These are phyloP conservation scores for Sclerotinia spermophila DNA, from an alignment of 2,329 filamentous ascomycete species.

Conservation along the genomic window DNA sequence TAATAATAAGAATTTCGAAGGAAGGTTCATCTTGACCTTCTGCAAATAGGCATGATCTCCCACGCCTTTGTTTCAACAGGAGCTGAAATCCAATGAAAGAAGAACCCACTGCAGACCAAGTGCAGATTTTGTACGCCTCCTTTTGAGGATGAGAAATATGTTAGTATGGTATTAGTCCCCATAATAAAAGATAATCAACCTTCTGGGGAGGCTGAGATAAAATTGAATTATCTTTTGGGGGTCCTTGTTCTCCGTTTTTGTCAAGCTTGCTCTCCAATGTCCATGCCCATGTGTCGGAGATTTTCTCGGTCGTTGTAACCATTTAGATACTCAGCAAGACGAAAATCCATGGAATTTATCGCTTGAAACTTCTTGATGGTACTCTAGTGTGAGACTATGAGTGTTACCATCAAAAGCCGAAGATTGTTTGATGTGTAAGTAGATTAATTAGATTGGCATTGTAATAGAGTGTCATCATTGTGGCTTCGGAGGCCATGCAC, in stretches of 20 bases:
- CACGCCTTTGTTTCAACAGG: slow-evolving; percentile 9
- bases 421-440: slow-evolving; percentile 1
- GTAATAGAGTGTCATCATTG: slow-evolving; percentile 10
- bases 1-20: background rate
- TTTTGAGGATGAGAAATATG: background rate
- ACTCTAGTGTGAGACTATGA: background rate
- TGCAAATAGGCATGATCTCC: slow-evolving; percentile 15
- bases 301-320: slow-evolving; percentile 15
- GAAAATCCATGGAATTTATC: background rate
- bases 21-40: slow-evolving; percentile 17
- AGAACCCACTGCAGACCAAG: background rate
- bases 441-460: slow-evolving; percentile 1
- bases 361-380: slow-evolving; percentile 10
- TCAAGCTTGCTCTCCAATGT: background rate
- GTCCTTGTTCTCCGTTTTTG: background rate
- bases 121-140: slow-evolving; percentile 5
- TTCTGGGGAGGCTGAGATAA: slow-evolving; percentile 15
- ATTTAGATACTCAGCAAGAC: background rate
- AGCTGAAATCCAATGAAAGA: slow-evolving; percentile 20
- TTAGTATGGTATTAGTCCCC: background rate
- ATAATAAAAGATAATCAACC: too few relatives aligned
- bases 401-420: background rate
- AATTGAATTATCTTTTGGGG: background rate
- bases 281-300: slow-evolving; percentile 11
- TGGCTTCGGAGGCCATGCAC: slow-evolving; percentile 14